Conservation (phyloP, 169 alveolate species). For the Plasmodium falciparum region DNA sequence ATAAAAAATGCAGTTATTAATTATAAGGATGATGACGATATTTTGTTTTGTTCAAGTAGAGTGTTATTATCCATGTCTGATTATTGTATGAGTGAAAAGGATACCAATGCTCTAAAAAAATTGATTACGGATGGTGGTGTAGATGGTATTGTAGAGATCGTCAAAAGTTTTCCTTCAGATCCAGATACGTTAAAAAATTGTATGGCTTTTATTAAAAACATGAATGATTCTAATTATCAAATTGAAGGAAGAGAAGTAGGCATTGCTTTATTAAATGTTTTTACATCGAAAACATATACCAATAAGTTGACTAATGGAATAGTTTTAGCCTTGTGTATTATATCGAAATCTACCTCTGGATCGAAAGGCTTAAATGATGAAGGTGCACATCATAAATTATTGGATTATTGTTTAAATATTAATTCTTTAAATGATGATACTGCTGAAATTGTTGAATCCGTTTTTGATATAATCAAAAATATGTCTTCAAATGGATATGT, state of each 20-base stretch:
- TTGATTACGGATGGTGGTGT: conserved; percentile 87
- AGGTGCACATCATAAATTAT: conserved; percentile 77
- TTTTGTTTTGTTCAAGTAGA: conserved; percentile 86
- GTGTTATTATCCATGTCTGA: conserved; percentile 91
- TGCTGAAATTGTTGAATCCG: conserved; percentile 66
- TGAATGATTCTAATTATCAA: conserved; percentile 79
- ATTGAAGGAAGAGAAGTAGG: conserved; percentile 81
- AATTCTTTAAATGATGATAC: conserved; percentile 71
- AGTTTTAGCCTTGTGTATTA: conserved; percentile 79
- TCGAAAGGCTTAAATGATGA: conserved; percentile 79
- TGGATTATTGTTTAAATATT: conserved; percentile 61
- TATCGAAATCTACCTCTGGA: conserved; percentile 80
- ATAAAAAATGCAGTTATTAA: conserved; percentile 90
- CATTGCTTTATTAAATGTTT: conserved; percentile 78
- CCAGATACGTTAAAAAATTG: conserved; percentile 87
- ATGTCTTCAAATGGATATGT: conserved; percentile 72
- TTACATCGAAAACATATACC: conserved; percentile 72
- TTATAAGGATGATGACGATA: conserved; percentile 93
- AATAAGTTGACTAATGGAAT: conserved; percentile 78
- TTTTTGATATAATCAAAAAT: conserved; percentile 60
- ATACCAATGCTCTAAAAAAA: conserved; percentile 79
- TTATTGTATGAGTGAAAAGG: conserved; percentile 88
- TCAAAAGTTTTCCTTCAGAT: conserved; percentile 87
- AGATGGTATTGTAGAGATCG: conserved; percentile 84
- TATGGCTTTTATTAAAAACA: conserved; percentile 85